phyloP scores from a whole-genome alignment of 2,329 filamentous ascomycete species.

The Paecilomyces niveus region DNA sequence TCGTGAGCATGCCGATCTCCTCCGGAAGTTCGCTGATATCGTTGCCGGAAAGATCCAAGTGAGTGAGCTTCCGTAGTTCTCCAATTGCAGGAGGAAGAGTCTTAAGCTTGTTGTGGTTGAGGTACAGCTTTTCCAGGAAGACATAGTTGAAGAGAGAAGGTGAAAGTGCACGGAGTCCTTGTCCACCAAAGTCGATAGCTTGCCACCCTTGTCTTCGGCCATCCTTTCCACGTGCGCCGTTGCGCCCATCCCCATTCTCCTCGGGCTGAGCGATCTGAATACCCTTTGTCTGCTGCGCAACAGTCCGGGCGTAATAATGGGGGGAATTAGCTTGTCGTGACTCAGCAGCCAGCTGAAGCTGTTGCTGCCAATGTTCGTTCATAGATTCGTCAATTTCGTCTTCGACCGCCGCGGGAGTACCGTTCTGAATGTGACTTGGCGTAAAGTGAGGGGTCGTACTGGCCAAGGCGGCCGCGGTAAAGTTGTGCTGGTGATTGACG shows the following conservation, averaged over 20 bases:
- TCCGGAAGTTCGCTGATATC: conserved; percentile 72
- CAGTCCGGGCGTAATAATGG: conserved; percentile 58
- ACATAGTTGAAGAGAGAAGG: conserved; percentile 75
- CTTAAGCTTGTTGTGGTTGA: conserved; percentile 85
- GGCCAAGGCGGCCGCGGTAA: conserved; percentile 40
- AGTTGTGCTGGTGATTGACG: conserved; percentile 44
- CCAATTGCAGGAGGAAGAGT: conserved; percentile 76
- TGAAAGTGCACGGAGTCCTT: conserved; percentile 79
- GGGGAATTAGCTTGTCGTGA: conserved; percentile 61
- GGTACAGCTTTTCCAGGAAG: conserved; percentile 86
- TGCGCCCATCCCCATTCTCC: conserved; percentile 50
- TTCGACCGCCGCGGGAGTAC: conserved; percentile 49
- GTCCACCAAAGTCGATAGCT: conserved; percentile 91
- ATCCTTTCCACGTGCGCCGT: conserved; percentile 56
- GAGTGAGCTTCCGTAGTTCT: conserved; percentile 68
- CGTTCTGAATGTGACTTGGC: conserved; percentile 53
- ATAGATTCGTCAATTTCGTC: conserved; percentile 52
- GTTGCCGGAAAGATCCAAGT: conserved; percentile 86
- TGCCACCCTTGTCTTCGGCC: conserved; percentile 71
- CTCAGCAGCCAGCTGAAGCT: conserved; percentile 72
- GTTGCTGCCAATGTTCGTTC: conserved; percentile 77
- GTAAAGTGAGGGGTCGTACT: conserved; percentile 51
- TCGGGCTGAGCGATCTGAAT: conserved; percentile 40
- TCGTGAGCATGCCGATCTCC: conserved; percentile 95
- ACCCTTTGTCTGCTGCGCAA: conserved; percentile 41